Base-by-base conservation (phyloP, 805 yeast genomes). In the Myxozyma neotropica region DNA sequence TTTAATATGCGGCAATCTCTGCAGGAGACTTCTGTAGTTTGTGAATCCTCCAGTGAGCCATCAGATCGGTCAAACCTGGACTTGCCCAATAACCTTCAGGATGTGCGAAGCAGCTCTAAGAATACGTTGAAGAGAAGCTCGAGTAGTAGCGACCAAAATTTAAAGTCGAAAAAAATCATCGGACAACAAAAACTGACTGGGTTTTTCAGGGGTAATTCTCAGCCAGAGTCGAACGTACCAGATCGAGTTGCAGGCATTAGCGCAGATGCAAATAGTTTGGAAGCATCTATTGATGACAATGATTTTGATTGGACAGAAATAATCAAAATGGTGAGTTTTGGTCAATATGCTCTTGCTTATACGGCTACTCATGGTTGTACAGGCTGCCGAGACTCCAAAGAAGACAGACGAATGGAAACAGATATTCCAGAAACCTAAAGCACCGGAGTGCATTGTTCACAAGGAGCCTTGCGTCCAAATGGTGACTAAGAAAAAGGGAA, bases 391-490 rank as follows among this genome's bases (percentile, higher is more conserved):
- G n/a, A 7, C 36, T 5, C 26, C 44, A 17, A 26, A 33, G 13
- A 23, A 44, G 23, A 35, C 52, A 3, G 39, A 33, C 19, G 44
- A 26, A 5, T 62, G 66, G 66, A 55, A 53, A 45, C 23, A 46
- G 13, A 4, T 71, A 4, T 67, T 68, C 54, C 50, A 67, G 2
- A 61, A 67, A 17, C 66, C 62, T 1, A 45, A 47, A 17, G 68
- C 73, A 0, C 75, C 75, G 2, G 44, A 55, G 1, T 73, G 76
- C 49, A 33, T 51, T 3, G 68, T 47, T 26, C 79, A 76, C 54
- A 44, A 58, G 7, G 75, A 73, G 59, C 75, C 75, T 1, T 74
- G 78, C 55, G 64, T 64, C 12, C 60, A 70, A 27, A 60, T 65
- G 45, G 57, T 53, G 5, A 63, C 75, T 4, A 71, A 67, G 29